Conservation (phyloP, 805 yeast genomes). For the Schwanniomyces sp. region DNA sequence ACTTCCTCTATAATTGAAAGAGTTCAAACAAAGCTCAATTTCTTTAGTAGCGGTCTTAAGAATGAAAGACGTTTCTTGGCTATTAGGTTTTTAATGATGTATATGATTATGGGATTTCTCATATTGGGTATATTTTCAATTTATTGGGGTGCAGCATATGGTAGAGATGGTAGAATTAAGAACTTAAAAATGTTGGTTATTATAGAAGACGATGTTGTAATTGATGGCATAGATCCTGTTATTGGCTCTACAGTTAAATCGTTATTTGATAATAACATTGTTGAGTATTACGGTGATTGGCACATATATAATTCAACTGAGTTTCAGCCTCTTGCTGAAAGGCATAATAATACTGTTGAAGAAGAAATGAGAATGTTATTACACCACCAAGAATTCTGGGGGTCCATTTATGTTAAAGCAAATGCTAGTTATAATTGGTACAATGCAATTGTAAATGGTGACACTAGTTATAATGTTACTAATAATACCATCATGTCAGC, state of each 20-base stretch:
- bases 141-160: conserved; percentile 42
- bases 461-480: conserved; percentile 27
- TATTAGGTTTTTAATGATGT: conserved; percentile 17
- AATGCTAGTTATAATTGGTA: conserved; percentile 44
- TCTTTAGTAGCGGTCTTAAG: conserved; percentile 27
- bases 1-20: conserved; percentile 13
- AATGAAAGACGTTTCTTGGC: conserved; percentile 17
- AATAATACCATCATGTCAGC: conserved; percentile 33
- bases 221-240: conserved; percentile 32
- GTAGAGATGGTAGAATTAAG: conserved; percentile 24
- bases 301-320: conserved; percentile 24
- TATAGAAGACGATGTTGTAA: conserved; percentile 29
- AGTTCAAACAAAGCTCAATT: conserved; percentile 27
- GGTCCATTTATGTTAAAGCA: conserved; percentile 51
- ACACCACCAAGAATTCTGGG: conserved; percentile 63
- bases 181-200: conserved; percentile 39
- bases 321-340: conserved; percentile 26
- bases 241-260: conserved; percentile 50
- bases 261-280: conserved; percentile 20
- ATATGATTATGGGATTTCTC: conserved; percentile 31
- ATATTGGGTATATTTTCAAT: conserved; percentile 34
- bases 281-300: conserved; percentile 36
- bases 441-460: conserved; percentile 39
- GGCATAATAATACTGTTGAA: conserved; percentile 24
- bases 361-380: conserved; percentile 45